These are phyloP conservation scores for Ceratobasidium papillatum DNA, from an alignment of 1,284 basidiomycete genomes.

Conservation along the genomic window DNA sequence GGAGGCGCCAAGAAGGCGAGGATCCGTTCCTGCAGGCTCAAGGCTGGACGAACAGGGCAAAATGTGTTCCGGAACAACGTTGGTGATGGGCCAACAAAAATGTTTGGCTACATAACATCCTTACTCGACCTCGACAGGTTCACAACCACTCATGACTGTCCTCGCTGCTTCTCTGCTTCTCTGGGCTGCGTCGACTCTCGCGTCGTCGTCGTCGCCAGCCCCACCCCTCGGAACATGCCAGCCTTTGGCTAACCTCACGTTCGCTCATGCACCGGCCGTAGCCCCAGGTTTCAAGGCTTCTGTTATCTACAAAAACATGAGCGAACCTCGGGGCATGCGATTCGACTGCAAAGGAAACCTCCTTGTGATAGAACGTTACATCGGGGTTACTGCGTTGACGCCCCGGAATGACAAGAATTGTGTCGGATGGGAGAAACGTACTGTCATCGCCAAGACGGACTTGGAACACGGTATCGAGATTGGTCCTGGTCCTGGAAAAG, in stretches of 20 bases:
- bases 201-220: neutral
- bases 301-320: constrained; percentile 55
- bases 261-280: constrained; percentile 35
- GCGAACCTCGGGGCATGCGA: constrained; percentile 54
- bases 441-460: constrained; percentile 53
- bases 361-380: constrained; percentile 56
- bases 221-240: constrained; percentile 7
- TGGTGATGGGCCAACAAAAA: too few relatives aligned
- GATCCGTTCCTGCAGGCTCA: neutral
- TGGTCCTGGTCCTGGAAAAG: constrained; percentile 44
- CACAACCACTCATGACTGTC: neutral
- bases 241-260: constrained; percentile 13
- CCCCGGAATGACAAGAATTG: constrained; percentile 40
- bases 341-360: constrained; percentile 54
- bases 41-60: too few relatives aligned
- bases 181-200: too few relatives aligned
- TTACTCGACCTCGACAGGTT: too few relatives aligned
- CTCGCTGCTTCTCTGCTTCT: too few relatives aligned
- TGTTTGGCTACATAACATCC: too few relatives aligned
- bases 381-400: constrained; percentile 56
- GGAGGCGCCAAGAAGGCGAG: neutral
- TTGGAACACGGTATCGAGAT: constrained; percentile 58
- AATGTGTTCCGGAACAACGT: too few relatives aligned
- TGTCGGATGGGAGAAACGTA: constrained; percentile 54
- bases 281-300: constrained; percentile 51